Base-by-base conservation (phyloP, 192 early-diverging fungal species). In the Geosiphon pyriformis region DNA sequence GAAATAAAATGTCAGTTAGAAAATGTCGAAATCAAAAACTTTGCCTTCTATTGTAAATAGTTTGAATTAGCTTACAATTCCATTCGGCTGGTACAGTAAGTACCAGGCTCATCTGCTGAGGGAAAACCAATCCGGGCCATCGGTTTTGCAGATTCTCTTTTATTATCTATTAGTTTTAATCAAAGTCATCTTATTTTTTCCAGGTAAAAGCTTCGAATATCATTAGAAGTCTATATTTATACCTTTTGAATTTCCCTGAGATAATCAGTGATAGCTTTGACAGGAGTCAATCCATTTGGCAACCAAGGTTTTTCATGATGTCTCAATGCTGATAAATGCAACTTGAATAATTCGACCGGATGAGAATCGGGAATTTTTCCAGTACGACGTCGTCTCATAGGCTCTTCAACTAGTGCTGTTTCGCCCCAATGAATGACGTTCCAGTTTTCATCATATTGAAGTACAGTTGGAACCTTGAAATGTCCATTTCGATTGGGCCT, bases 301-400 rank as follows among this genome's bases (percentile, higher is more conserved):
- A 66, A 20, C 33, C 51, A 52, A 55, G 52, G 64, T 55, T 66
- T 66, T 27, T 55, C 33, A 22, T 37, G 0, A 0, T 35, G 22
- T 25, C 10, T 37, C n/a, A 66, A 54, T 37, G 32, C 20, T 3
- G 51, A 66, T 2, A 66, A 17, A 55, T 66, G 52, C 15, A 66
- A 66, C 48, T 66, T 66, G 35, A 66, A 66, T 4, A 55, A 26
- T 66, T 66, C 52, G 6, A 66, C 7, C 20, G 52, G 52, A 33
- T 29, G 31, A 11, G 63, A 37, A 17, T 23, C 29, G 1, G 8
- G 2, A n/a, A 11, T 32, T 23, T 47, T 25, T 6, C 47, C 20
- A 29, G 20, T 12, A 20, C 46, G 2, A 34, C 59, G 7, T 47
- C 20, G n/a, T 30, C 42, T 22, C n/a, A 32, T 31, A 0, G 33